Conservation (phyloP, 2,329 filamentous ascomycete genomes). For the Aureobasidium namibiae region DNA sequence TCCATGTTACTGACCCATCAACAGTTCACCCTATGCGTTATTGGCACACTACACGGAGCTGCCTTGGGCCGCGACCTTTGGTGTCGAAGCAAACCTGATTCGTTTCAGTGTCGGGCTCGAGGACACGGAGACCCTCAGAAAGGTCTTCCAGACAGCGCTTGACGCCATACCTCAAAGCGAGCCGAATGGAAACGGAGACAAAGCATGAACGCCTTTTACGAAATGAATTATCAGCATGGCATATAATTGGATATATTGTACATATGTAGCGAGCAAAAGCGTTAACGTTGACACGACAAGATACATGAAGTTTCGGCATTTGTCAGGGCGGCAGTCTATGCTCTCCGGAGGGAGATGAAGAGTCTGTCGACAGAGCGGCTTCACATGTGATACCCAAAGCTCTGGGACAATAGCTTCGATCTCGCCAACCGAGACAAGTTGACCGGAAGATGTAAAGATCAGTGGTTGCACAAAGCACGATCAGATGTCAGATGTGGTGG, state of each 20-base stretch:
- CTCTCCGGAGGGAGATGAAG: neutral
- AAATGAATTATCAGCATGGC: neutral
- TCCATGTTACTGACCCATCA: neutral
- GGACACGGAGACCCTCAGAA: slow-evolving; percentile 57
- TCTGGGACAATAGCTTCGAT: neutral
- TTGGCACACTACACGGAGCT: slow-evolving; percentile 87
- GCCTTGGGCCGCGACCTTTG: slow-evolving; percentile 78
- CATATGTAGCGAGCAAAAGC: neutral
- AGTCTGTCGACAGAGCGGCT: neutral
- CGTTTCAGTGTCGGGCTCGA: slow-evolving; percentile 87
- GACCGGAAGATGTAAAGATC: neutral
- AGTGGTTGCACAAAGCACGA: neutral
- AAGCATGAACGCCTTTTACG: neutral
- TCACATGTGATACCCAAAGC: neutral
- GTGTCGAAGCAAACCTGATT: slow-evolving; percentile 72
- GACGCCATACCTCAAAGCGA: slow-evolving; percentile 39
- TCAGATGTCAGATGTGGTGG: neutral
- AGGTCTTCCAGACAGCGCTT: slow-evolving; percentile 61
- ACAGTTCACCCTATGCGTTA: slow-evolving; percentile 72
- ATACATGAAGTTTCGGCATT: neutral
- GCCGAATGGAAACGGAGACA: neutral
- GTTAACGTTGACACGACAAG: neutral
- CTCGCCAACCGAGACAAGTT: neutral
- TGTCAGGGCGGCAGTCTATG: neutral
- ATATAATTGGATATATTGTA: neutral